Conservation (phyloP, 352 stramenopile species). For the Pythium monospermum region DNA sequence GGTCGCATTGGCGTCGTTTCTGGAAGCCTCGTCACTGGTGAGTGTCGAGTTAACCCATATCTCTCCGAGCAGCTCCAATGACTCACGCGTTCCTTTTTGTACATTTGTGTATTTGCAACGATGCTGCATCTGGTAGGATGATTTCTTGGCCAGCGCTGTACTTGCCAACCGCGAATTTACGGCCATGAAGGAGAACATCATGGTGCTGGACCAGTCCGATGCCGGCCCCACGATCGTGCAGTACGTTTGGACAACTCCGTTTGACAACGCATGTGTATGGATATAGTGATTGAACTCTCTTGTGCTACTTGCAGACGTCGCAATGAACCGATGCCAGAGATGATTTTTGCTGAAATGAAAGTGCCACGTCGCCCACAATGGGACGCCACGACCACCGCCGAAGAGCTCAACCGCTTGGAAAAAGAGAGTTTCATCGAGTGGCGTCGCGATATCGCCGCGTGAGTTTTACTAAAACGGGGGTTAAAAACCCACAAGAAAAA, state of each 20-base stretch:
- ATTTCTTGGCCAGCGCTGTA: slow-evolving; percentile 91
- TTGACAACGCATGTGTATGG: no score
- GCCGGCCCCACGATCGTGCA: slow-evolving; percentile 54
- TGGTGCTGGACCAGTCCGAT: slow-evolving; percentile 68
- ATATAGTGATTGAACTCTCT: background rate
- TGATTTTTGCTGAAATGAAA: slow-evolving; percentile 93
- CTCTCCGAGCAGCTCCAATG: no score
- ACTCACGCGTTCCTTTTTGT: no score
- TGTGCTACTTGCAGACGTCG: slow-evolving; percentile 40
- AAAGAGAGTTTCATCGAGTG: slow-evolving; percentile 98
- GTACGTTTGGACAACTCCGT: no score
- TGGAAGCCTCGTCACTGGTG: slow-evolving; percentile 82
- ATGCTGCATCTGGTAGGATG: slow-evolving; percentile 74
- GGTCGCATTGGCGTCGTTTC: slow-evolving; percentile 75
- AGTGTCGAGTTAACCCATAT: no score
- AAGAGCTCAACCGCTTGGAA: slow-evolving; percentile 95
- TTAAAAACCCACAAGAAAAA: no score
- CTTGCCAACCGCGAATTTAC: slow-evolving; percentile 91
- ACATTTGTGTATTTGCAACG: no score
- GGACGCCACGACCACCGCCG: slow-evolving; percentile 91
- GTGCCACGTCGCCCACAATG: slow-evolving; percentile 96
- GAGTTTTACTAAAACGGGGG: no score
- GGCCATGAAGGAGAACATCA: slow-evolving; percentile 84
- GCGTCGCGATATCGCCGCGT: slow-evolving; percentile 94
- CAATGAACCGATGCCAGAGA: slow-evolving; percentile 58